Conservation (phyloP, 768 basidiomycete genomes). For the Lyophyllum semitale region DNA sequence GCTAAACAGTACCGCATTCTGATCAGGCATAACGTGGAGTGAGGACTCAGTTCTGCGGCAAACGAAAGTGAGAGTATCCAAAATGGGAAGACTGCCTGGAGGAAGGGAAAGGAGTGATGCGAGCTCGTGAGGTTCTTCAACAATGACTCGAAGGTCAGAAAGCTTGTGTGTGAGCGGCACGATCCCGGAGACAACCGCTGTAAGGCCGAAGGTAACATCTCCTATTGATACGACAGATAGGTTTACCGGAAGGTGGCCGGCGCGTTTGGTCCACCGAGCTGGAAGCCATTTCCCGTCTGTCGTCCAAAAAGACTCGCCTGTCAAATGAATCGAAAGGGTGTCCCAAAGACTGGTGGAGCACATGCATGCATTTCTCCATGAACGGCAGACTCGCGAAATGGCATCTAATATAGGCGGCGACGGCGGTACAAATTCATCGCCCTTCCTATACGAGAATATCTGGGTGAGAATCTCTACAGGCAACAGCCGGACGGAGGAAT, state of each 20-base stretch:
- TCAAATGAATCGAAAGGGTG: not conserved
- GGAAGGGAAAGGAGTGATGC: not conserved
- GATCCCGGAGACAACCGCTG: not conserved
- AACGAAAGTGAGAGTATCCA: not conserved
- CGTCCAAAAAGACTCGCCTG: no score
- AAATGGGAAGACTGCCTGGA: not conserved
- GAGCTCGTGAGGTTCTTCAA: not conserved
- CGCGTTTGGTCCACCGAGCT: not conserved
- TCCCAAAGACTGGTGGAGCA: not conserved
- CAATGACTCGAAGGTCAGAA: not conserved
- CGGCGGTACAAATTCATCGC: not conserved
- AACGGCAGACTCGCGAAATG: not conserved
- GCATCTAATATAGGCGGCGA: not conserved
- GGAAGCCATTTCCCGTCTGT: not conserved
- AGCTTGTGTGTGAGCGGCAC: not conserved
- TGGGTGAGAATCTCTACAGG: not conserved
- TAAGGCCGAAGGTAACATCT: not conserved
- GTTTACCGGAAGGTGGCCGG: not conserved
- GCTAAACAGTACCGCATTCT: not conserved
- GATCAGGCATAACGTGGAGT: not conserved
- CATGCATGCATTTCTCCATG: not conserved
- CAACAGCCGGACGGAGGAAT: not conserved
- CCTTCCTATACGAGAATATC: not conserved
- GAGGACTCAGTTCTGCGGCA: not conserved
- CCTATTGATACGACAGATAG: not conserved